Percentiles rank a stretch among this genome's conserved stretches.
These are phyloP conservation scores for Aureobasidium sp. DNA, from an alignment of 2,329 filamentous ascomycete species.

Conservation along the genomic window DNA sequence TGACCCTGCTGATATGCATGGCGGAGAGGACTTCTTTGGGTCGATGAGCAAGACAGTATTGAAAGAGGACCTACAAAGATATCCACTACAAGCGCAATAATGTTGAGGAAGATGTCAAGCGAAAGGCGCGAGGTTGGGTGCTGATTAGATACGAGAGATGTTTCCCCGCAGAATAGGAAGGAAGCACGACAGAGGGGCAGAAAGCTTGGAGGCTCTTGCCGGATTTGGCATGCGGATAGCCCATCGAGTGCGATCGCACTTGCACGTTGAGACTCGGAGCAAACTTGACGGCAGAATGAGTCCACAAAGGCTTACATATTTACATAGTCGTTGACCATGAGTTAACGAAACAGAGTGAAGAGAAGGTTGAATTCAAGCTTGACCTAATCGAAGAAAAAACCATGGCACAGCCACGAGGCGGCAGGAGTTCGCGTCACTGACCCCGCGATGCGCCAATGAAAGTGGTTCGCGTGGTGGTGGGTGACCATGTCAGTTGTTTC, in stretches of 20 bases:
- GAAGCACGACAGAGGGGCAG: background rate
- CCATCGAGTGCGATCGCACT: too few relatives aligned
- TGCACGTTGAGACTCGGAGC: too few relatives aligned
- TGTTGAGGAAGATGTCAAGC: background rate
- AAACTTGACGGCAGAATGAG: background rate
- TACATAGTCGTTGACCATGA: background rate
- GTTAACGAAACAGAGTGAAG: background rate
- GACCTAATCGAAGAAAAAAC: background rate
- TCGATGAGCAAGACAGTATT: background rate
- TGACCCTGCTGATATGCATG: conserved; percentile 31
- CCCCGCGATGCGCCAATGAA: conserved; percentile 13
- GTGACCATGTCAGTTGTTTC: background rate
- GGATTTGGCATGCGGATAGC: background rate
- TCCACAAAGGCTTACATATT: too few relatives aligned
- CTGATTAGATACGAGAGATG: background rate
- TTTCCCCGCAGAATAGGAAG: background rate
- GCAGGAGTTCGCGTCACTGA: background rate
- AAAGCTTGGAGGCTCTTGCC: conserved; percentile 8
- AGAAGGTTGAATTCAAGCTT: conserved; percentile 8
- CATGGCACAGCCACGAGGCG: background rate
- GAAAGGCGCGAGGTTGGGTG: background rate
- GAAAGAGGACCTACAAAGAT: background rate
- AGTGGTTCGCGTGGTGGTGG: background rate
- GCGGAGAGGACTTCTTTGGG: conserved; percentile 11
- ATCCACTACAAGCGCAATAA: too few relatives aligned